These are phyloP conservation scores for Rhizoctonia solani DNA, from an alignment of 1,284 basidiomycete genomes.

Conservation along the genomic window DNA sequence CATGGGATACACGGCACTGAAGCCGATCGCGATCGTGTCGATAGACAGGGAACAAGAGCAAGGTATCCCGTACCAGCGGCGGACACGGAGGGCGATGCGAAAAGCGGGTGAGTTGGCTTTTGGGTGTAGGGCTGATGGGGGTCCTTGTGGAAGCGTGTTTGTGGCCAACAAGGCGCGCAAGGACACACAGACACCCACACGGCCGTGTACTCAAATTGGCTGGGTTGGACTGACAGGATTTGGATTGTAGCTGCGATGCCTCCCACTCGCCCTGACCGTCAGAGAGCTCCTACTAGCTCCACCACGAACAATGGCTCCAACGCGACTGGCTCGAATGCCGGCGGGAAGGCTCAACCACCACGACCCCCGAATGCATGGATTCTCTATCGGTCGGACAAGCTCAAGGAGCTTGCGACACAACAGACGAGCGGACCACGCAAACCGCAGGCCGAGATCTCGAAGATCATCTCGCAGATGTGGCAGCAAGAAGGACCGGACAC, in stretches of 20 bases:
- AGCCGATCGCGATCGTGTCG: slow-evolving; percentile 14
- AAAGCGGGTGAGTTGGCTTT: slow-evolving; percentile 21
- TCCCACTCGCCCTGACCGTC: slow-evolving; percentile 31
- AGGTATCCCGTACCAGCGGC: slow-evolving; percentile 28
- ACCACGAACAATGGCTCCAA: too few relatives aligned
- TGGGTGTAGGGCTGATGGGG: background rate
- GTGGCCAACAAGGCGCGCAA: background rate
- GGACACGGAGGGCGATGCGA: slow-evolving; percentile 5
- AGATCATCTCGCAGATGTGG: slow-evolving; percentile 73
- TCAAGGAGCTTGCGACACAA: slow-evolving; percentile 50
- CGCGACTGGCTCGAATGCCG: background rate
- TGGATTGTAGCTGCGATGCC: slow-evolving; percentile 7
- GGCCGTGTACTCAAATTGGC: background rate
- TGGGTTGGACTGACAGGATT: background rate
- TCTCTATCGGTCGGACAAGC: slow-evolving; percentile 77
- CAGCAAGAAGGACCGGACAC: slow-evolving; percentile 57
- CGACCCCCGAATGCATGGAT: slow-evolving; percentile 92
- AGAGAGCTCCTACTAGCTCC: background rate
- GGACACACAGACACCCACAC: slow-evolving; percentile 1
- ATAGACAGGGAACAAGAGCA: background rate
- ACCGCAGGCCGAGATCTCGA: slow-evolving; percentile 76
- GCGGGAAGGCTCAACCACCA: slow-evolving; percentile 45
- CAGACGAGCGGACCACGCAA: slow-evolving; percentile 50
- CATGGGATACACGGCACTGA: slow-evolving; percentile 6
- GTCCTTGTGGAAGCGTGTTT: slow-evolving; percentile 20